These are phyloP conservation scores for Aegilops umbellulata DNA, from an alignment of 176 grass and related monocot species.

Conservation along the genomic window DNA sequence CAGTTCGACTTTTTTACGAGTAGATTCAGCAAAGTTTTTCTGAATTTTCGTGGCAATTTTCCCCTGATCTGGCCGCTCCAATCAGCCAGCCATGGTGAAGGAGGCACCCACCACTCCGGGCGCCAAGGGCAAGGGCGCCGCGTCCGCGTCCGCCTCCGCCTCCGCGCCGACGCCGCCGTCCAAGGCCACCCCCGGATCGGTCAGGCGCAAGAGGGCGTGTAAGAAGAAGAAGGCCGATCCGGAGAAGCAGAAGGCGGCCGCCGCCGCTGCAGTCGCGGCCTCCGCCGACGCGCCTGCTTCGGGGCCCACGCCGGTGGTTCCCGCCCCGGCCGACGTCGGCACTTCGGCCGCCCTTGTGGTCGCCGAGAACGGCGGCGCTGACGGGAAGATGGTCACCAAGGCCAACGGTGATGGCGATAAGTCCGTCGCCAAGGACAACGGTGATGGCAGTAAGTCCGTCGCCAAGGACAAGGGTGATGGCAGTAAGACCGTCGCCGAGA, in stretches of 20 bases:
- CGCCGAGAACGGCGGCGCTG: not conserved
- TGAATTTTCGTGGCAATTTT: not conserved
- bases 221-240: conserved; percentile 27
- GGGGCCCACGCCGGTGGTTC: not conserved
- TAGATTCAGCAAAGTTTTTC: not conserved
- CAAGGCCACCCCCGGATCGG: conserved; percentile 6
- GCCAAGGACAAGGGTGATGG: not conserved
- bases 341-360: not conserved
- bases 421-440: not conserved
- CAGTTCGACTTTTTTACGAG: not conserved
- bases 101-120: conserved; percentile 4
- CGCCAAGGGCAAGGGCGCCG: conserved; percentile 17
- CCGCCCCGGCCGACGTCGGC: not conserved
- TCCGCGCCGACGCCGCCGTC: not conserved
- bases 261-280: not conserved
- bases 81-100: conserved; percentile 53
- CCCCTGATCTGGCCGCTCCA: not conserved
- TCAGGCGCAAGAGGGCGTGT: not conserved
- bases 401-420: not conserved
- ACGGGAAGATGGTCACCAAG: not conserved
- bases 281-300: not conserved
- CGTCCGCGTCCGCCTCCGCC: not conserved
- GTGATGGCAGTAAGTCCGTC: not conserved
- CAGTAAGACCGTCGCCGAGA: not conserved
- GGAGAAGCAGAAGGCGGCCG: conserved; percentile 24